Conservation (phyloP, 2,329 filamentous ascomycete species). For the Xylaria hypoxylon region DNA sequence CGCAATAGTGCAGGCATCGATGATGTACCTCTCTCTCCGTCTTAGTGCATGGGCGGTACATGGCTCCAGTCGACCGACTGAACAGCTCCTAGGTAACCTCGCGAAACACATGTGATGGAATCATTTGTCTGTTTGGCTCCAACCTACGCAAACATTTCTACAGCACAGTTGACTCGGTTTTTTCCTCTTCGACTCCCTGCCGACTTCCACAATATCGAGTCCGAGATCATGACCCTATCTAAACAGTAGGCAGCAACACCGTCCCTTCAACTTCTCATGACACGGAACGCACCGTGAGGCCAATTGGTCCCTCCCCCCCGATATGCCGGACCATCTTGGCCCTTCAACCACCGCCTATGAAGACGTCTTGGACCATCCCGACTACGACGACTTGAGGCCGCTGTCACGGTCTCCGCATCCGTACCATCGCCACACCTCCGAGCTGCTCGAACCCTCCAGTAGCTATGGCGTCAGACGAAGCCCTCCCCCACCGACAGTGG, state of each 20-base stretch:
- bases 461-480: constrained; percentile 62
- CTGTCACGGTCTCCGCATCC: constrained; percentile 75
- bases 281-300: constrained; percentile 40
- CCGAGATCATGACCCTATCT: constrained; percentile 33
- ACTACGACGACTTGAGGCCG: constrained; percentile 58
- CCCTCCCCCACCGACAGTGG: constrained; percentile 85
- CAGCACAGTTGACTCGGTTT: neutral
- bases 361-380: constrained; percentile 46
- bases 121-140: constrained; percentile 10
- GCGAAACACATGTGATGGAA: constrained; percentile 33
- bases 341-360: constrained; percentile 51
- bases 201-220: neutral
- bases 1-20: neutral
- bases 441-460: constrained; percentile 65
- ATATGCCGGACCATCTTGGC: constrained; percentile 62
- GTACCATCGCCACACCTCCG: constrained; percentile 70
- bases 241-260: neutral
- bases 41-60: neutral
- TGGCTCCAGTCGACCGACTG: neutral
- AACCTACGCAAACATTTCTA: constrained; percentile 15
- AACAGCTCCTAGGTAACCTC: constrained; percentile 16
- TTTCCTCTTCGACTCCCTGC: neutral
- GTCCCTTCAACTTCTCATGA: constrained; percentile 38
- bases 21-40: neutral
- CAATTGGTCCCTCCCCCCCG: constrained; percentile 47